Base-by-base conservation (phyloP, 371 early-diverging fungal species). In the Globomyces sp. region DNA sequence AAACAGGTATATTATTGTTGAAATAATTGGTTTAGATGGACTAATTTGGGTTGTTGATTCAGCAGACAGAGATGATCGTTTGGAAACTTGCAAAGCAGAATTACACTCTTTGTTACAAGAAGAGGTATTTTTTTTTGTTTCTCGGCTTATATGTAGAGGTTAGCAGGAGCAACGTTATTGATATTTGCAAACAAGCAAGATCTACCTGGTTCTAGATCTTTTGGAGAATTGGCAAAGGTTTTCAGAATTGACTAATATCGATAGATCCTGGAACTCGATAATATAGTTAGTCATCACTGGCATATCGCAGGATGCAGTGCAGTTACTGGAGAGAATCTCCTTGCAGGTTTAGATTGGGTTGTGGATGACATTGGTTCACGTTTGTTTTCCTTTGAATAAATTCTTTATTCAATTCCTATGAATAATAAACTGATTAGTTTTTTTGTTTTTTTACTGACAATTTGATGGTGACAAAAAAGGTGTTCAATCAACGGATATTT, bases 21-120 rank as follows among this genome's bases (percentile, higher is more conserved):
- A 24, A 24, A 24, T 24, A 24, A 24, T 24, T 24, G 24, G 24
- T 24, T 24, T 24, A 24, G 99, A 99, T 70, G 99, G 96, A 0
- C 79, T 99, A 9, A 89, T 99, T 5, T 99, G 97, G 95, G 99
- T 99, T 0, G 96, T 99, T 13, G 99, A 99, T 76, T 88, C 91
- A 8, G 91, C 93, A 5, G 99, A 98, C 75, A 71, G 89, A 45
- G 62, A 62, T 49, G 79, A 86, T 46, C 78, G 98, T 11, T 72
- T 96, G 57, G 79, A 81, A n/a, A 91, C 91, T 64, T 95, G 96
- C 72, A 82, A 80, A 55, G 58, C 72, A 36, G 96, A 97, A 74
- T 73, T 98, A n/a, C 63, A 77, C 0, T 74, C 77, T n/a, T 72
- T 97, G 53, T 77, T 94, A 50, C 83, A 87, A 69, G 95, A 94